Percentiles rank a stretch among this genome's conserved stretches.
Conservation (phyloP, 2,329 filamentous ascomycete species). For the Cladosporium cucumerinum region DNA sequence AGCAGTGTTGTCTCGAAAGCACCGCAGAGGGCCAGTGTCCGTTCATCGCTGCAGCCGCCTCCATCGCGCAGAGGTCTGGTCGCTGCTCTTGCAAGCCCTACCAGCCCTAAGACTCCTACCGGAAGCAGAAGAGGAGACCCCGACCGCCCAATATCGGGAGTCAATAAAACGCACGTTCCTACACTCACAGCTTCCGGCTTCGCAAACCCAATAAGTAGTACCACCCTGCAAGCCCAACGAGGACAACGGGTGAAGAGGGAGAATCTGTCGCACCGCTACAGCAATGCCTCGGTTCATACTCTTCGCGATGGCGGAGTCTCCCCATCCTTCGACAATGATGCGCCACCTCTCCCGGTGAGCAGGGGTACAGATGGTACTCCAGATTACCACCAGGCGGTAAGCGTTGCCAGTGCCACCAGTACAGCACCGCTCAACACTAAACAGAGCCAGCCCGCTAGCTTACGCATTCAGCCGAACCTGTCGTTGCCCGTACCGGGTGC, state of each 20-base stretch:
- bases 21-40: slow-evolving; percentile 15
- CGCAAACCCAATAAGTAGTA: slow-evolving; percentile 94
- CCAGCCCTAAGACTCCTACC: slow-evolving; percentile 6
- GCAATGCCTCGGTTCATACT: slow-evolving; percentile 55
- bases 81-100: slow-evolving; percentile 16
- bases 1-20: slow-evolving; percentile 36
- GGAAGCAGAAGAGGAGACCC: slow-evolving; percentile 13
- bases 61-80: slow-evolving; percentile 23
- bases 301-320: slow-evolving; percentile 34
- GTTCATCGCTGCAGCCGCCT: slow-evolving; percentile 21
- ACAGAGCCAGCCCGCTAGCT: slow-evolving; percentile 1
- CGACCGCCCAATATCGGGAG: slow-evolving; percentile 56
- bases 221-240: slow-evolving; percentile 86
- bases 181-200: slow-evolving; percentile 79
- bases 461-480: slow-evolving; percentile 8
- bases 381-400: slow-evolving; percentile 47
- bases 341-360: slow-evolving; percentile 60
- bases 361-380: slow-evolving; percentile 72
- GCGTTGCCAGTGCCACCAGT: slow-evolving; percentile 70
- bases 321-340: slow-evolving; percentile 40
- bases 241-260: slow-evolving; percentile 49
- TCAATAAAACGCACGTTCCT: slow-evolving; percentile 80
- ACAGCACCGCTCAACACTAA: slow-evolving; percentile 66
- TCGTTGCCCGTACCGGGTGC: not conserved
- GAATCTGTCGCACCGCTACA: slow-evolving; percentile 50